Conservation (phyloP, 805 yeast species). For the Citeromyces nyonsensis region DNA sequence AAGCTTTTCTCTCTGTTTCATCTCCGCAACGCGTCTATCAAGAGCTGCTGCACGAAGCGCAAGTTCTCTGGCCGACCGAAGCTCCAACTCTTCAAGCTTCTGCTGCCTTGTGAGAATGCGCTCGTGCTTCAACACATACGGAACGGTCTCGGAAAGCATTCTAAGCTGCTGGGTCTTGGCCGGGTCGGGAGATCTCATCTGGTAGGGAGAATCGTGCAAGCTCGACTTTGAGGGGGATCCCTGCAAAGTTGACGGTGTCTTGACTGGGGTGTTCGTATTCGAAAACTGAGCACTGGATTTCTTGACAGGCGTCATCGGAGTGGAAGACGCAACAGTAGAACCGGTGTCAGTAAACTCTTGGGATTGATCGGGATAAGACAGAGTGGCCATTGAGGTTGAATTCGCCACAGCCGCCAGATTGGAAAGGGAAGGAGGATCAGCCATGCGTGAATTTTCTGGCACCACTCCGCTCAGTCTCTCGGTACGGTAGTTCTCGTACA, state of each 20-base stretch:
- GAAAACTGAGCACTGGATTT: slow-evolving; percentile 2
- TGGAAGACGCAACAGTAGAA: slow-evolving; percentile 3
- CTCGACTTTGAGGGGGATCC: too few species aligned
- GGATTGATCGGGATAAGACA: slow-evolving; percentile 3
- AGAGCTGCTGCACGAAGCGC: slow-evolving; percentile 61
- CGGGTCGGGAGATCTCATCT: slow-evolving; percentile 8
- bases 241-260: background rate
- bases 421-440: slow-evolving; percentile 40
- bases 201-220: slow-evolving; percentile 3
- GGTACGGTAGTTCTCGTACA: slow-evolving; percentile 52
- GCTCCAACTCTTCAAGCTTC: slow-evolving; percentile 66
- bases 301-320: slow-evolving; percentile 1
- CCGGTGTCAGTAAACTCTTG: background rate
- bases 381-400: slow-evolving; percentile 14
- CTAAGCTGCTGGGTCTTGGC: slow-evolving; percentile 35
- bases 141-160: slow-evolving; percentile 71
- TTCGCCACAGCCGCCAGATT: slow-evolving; percentile 39
- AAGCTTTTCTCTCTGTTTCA: slow-evolving; percentile 49
- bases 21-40: slow-evolving; percentile 59
- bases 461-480: slow-evolving; percentile 42
- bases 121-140: slow-evolving; percentile 72
- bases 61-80: slow-evolving; percentile 60
- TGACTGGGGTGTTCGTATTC: background rate
- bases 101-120: slow-evolving; percentile 61
- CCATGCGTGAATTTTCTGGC: slow-evolving; percentile 17